Conservation (phyloP, 768 basidiomycete species). For the Leccinum subgranulosum region DNA sequence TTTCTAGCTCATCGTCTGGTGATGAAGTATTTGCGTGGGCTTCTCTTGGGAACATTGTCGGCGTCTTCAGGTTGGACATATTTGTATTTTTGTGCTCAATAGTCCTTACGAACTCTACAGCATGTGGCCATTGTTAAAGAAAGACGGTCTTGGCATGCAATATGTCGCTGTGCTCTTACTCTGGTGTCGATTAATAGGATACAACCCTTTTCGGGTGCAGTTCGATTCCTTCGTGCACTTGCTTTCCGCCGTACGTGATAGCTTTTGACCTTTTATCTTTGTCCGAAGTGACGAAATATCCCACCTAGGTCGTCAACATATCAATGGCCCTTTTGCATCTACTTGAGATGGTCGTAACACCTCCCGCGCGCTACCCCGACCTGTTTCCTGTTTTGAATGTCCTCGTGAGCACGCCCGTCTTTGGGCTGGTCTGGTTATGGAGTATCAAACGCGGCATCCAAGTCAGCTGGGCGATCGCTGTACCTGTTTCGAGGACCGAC, state of each 20-base stretch:
- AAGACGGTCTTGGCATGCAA: slow-evolving; percentile 73
- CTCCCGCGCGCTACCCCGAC: slow-evolving; percentile 81
- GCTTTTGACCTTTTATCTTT: neutral
- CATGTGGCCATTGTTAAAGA: slow-evolving; percentile 88
- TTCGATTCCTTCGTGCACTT: slow-evolving; percentile 47
- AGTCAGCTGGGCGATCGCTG: slow-evolving; percentile 75
- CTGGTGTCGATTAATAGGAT: slow-evolving; percentile 84
- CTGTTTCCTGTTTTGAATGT: slow-evolving; percentile 84
- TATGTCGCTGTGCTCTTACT: slow-evolving; percentile 64
- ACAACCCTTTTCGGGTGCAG: slow-evolving; percentile 56
- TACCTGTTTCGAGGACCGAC: slow-evolving; percentile 28
- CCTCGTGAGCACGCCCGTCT: slow-evolving; percentile 75
- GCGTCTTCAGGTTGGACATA: slow-evolving; percentile 73
- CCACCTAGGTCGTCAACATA: slow-evolving; percentile 49
- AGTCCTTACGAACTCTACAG: slow-evolving; percentile 38
- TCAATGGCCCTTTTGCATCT: slow-evolving; percentile 56
- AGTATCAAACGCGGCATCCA: slow-evolving; percentile 79
- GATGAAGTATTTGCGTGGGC: slow-evolving; percentile 31
- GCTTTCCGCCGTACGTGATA: slow-evolving; percentile 47
- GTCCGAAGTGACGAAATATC: neutral
- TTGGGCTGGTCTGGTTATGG: slow-evolving; percentile 85
- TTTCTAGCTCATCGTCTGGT: slow-evolving; percentile 43
- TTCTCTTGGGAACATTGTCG: slow-evolving; percentile 67
- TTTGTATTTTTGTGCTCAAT: neutral
- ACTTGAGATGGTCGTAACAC: slow-evolving; percentile 55